Conservation (phyloP, 352 stramenopile species). For the Globisporangium nunn region DNA sequence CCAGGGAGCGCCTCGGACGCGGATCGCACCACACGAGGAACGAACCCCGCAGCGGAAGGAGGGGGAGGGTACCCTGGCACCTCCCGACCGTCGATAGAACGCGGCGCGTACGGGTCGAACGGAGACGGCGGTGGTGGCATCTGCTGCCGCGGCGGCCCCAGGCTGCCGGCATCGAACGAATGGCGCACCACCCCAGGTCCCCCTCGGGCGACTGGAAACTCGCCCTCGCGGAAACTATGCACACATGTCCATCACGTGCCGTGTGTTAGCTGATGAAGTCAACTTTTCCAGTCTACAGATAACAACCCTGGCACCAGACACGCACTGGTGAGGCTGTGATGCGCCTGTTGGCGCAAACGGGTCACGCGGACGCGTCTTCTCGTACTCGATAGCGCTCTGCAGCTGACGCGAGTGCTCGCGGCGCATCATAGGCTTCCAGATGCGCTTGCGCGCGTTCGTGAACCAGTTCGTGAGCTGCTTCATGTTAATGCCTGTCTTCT, state of each 20-base stretch:
- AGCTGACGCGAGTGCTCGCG: conserved; percentile 75
- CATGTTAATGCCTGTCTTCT: conserved; percentile 88
- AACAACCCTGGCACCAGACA: background rate
- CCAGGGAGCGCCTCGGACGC: conserved; percentile 53
- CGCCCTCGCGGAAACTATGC: conserved; percentile 13
- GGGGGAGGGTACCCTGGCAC: conserved; percentile 7
- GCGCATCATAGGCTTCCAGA: conserved; percentile 88
- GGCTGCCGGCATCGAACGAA: conserved; percentile 62
- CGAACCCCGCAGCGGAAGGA: conserved; percentile 9
- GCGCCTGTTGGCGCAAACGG: conserved; percentile 17
- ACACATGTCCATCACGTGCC: background rate
- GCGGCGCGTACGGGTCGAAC: conserved; percentile 13
- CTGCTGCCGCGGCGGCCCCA: conserved; percentile 21
- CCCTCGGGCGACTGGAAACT: conserved; percentile 36
- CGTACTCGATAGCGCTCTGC: conserved; percentile 65
- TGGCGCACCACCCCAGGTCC: conserved; percentile 27
- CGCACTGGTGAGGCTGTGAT: conserved; percentile 15
- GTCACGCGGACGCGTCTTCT: conserved; percentile 35
- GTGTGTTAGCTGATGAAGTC: no score
- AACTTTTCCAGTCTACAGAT: no score
- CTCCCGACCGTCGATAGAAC: conserved; percentile 6
- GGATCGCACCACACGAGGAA: conserved; percentile 44
- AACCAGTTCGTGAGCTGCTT: conserved; percentile 91
- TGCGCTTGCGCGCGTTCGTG: conserved; percentile 84
- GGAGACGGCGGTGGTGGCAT: conserved; percentile 2